Evolutionary conservation across 306 rosid species (phyloP).

Genomic region (Vigna angularis): DNA sequence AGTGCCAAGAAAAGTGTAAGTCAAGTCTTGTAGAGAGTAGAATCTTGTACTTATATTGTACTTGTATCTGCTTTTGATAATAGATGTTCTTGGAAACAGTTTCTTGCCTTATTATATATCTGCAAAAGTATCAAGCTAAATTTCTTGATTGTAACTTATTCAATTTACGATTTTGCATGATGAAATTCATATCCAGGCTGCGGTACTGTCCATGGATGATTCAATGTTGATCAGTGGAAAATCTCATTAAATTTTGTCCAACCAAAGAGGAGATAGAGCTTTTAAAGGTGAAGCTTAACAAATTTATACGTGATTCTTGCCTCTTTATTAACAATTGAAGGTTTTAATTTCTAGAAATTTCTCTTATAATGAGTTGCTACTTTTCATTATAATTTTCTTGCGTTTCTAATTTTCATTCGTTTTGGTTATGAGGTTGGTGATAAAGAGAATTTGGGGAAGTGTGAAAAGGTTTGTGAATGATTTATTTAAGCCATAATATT

Average conservation of each 20-base stretch:
- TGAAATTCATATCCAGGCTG: slow-evolving; percentile 68
- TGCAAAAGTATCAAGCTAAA: slow-evolving; percentile 5
- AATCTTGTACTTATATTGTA: slow-evolving; percentile 22
- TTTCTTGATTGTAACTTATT: slow-evolving; percentile 5
- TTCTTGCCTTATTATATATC: neutral
- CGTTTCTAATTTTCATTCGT: slow-evolving; percentile 44
- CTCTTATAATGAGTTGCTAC: slow-evolving; percentile 20
- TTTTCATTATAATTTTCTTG: slow-evolving; percentile 31
- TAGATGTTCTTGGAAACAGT: neutral
- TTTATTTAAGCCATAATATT: slow-evolving; percentile 40
- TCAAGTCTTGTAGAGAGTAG: neutral
- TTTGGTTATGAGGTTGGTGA: slow-evolving; percentile 68
- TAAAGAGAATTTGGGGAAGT: slow-evolving; percentile 83
- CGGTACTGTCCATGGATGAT: slow-evolving; percentile 87
- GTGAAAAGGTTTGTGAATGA: slow-evolving; percentile 79
- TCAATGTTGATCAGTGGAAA: slow-evolving; percentile 92
- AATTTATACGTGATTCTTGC: slow-evolving; percentile 29
- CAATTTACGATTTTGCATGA: slow-evolving; percentile 32
- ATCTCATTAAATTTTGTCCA: slow-evolving; percentile 91
- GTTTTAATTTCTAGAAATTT: slow-evolving; percentile 20
- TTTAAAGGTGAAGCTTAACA: slow-evolving; percentile 63
- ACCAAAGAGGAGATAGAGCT: slow-evolving; percentile 99
- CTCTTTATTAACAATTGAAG: slow-evolving; percentile 22
- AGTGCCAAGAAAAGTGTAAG: slow-evolving; percentile 3
- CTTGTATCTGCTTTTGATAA: neutral